Evolutionary conservation across 768 basidiomycete genomes (phyloP), one percentile per base, ranked within the genome.

Genomic region (Russula earlei): DNA sequence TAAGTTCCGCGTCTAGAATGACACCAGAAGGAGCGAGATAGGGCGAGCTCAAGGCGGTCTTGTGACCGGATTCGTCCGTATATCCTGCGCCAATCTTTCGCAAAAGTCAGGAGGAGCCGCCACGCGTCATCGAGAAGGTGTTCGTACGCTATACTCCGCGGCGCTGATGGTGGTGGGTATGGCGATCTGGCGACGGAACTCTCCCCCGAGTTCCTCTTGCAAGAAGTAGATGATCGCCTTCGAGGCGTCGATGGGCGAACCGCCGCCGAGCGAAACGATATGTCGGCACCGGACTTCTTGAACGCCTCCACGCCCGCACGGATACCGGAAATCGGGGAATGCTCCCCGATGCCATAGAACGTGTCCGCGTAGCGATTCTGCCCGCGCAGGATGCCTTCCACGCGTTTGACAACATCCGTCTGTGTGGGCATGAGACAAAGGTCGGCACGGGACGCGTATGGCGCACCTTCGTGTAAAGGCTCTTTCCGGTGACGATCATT

Each of bases 141-240:
- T 12, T 64, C 76, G 52, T 56, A 84, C 85, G 34, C 76, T 77
- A 65, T 85, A 87, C 65, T 87, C 87, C 9, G 86, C 85, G 1
- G 86, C 86, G 62, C 85, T 87, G 34, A 91, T 71, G 5, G 87
- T 89, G 7, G 88, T 91, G 0, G 89, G 89, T 55, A 91, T 83
- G 15, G 88, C 84, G 49, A 91, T 86, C 62, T 89, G 87, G 19
- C 69, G 74, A 47, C 79, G 68, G 47, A 75, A 81, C 5, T 69
- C 69, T 0, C 77, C 79, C 2, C 79, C 81, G 3, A 62, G 68
- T 57, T 82, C 78, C 56, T 82, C 69, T 61, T 85, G 80, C 31
- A 82, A 69, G 49, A 78, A 75, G 66, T 81, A 83, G 8, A 84
- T 66, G 27, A 90, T 84, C 0, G 81, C 82, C 66, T 91, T 91